phyloP scores from a whole-genome alignment of 164 flowering plant genomes.

The Magnolia officinalis region DNA sequence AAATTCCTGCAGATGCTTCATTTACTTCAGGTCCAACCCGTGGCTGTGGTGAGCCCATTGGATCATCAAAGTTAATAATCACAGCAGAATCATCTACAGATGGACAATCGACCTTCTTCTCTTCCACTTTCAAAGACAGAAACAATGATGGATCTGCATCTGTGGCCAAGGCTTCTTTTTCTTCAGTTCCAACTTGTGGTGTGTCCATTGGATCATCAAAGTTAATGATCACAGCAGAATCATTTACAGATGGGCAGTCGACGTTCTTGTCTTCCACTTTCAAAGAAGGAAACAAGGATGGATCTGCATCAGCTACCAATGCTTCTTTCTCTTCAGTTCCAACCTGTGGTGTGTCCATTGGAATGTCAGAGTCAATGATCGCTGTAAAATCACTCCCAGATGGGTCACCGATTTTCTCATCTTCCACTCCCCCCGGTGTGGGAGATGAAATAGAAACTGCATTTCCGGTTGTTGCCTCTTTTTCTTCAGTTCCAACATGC shows the following conservation, averaged over 20 bases:
- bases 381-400: background rate
- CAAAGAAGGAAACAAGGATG: background rate
- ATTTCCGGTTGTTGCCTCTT: background rate
- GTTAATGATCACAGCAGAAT: background rate
- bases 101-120: background rate
- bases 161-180: background rate
- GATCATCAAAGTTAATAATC: background rate
- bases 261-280: background rate
- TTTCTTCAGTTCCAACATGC: background rate
- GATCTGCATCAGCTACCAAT: background rate
- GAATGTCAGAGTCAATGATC: background rate
- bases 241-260: background rate
- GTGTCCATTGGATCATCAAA: background rate
- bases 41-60: background rate
- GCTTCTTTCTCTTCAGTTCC: background rate
- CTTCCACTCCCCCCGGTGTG: background rate
- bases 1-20: background rate
- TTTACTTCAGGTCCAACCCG: background rate
- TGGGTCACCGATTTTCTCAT: background rate
- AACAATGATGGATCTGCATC: background rate
- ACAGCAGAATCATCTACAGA: background rate
- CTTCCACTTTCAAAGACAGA: background rate
- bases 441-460: background rate
- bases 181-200: background rate
- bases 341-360: background rate